phyloP scores from a whole-genome alignment of 2,329 filamentous ascomycete species.

The Intubia oerlemansii region DNA sequence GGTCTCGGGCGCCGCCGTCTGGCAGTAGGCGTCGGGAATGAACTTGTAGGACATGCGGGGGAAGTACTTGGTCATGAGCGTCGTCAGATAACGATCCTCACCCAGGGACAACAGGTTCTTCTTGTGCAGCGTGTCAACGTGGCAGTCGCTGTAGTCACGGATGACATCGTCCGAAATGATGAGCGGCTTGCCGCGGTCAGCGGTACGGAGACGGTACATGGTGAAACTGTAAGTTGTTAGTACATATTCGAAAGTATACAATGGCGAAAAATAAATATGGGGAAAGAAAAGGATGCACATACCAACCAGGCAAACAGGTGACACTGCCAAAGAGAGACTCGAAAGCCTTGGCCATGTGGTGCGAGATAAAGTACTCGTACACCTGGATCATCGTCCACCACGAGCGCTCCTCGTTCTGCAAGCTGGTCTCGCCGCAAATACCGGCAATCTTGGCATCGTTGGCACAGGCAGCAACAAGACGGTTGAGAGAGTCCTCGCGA shows the following conservation, averaged over 20 bases:
- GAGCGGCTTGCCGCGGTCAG: constrained; percentile 80
- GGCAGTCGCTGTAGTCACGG: constrained; percentile 67
- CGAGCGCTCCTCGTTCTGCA: constrained; percentile 84
- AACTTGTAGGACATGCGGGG: constrained; percentile 94
- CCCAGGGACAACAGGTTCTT: constrained; percentile 89
- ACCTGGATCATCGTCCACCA: constrained; percentile 99
- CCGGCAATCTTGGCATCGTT: constrained; percentile 92
- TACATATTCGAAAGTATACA: neutral
- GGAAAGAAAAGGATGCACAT: constrained; percentile 20
- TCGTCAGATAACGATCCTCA: constrained; percentile 94
- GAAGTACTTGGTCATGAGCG: constrained; percentile 96
- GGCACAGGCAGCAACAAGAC: constrained; percentile 76
- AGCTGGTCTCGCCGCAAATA: constrained; percentile 89
- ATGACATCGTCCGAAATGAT: constrained; percentile 85
- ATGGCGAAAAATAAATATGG: neutral
- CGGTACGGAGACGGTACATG: constrained; percentile 93
- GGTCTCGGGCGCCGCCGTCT: constrained; percentile 81
- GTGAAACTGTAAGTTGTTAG: constrained; percentile 51
- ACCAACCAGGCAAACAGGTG: constrained; percentile 98
- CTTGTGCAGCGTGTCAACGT: constrained; percentile 87
- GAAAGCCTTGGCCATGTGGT: constrained; percentile 91
- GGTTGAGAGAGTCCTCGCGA: constrained; percentile 75
- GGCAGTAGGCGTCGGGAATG: constrained; percentile 75
- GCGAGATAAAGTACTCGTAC: constrained; percentile 98
- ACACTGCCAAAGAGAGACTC: constrained; percentile 95